Evolutionary conservation across 2,329 filamentous ascomycete genomes (phyloP).

Genomic region (Sporothrix euskadiensis): DNA sequence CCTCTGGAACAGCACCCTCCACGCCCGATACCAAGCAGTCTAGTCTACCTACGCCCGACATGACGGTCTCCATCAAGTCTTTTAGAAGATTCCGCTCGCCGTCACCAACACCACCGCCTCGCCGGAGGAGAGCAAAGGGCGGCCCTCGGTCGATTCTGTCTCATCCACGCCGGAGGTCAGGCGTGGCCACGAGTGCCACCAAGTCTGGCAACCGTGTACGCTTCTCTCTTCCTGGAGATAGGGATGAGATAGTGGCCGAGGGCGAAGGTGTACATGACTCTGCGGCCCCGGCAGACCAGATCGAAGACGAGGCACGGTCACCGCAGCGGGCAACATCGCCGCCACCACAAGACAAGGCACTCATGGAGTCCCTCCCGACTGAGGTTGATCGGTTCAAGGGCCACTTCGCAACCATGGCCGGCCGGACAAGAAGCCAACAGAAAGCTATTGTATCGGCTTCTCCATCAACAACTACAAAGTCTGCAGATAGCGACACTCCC

Average conservation of each 20-base stretch:
- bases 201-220: conserved; percentile 38
- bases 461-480: neutral
- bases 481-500: neutral
- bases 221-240: conserved; percentile 36
- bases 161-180: conserved; percentile 30
- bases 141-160: conserved; percentile 27
- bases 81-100: conserved; percentile 56
- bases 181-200: neutral
- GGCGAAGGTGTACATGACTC: neutral
- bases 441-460: neutral
- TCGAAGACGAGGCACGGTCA: conserved; percentile 19
- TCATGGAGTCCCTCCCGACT: conserved; percentile 39
- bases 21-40: conserved; percentile 37
- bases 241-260: neutral
- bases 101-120: conserved; percentile 44
- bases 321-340: conserved; percentile 43
- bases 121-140: conserved; percentile 28
- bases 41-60: conserved; percentile 47
- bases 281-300: neutral
- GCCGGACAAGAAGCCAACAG: conserved; percentile 13
- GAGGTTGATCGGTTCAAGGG: conserved; percentile 44
- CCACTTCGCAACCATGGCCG: conserved; percentile 31
- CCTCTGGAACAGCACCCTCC: conserved; percentile 35
- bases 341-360: conserved; percentile 43
- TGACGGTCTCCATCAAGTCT: conserved; percentile 52